A percentile compares a stretch with the other conserved stretches of the same genome.
Conservation (phyloP, 192 early-diverging fungal species). For the Geosiphon pyriformis region DNA sequence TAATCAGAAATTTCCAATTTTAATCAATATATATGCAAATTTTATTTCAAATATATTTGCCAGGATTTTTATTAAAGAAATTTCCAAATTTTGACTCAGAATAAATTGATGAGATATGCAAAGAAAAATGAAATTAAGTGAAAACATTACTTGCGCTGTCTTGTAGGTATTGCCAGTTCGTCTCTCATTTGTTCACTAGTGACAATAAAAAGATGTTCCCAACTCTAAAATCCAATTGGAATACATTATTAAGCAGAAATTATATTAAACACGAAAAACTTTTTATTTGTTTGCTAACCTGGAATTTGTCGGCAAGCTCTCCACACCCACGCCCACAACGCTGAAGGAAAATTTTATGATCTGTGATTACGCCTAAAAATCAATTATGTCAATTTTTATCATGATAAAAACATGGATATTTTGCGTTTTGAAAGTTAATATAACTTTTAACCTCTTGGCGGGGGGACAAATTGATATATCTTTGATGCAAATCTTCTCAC, state of each 20-base stretch:
- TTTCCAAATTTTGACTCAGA: no score
- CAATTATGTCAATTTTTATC: no score
- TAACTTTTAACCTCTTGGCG: not conserved
- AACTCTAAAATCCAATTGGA: constrained; percentile 19
- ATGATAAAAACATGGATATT: not conserved
- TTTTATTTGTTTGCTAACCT: not conserved
- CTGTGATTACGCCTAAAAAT: not conserved
- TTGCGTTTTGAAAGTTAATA: not conserved
- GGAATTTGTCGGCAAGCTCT: constrained; percentile 19
- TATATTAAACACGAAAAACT: not conserved
- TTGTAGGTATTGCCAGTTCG: constrained; percentile 49
- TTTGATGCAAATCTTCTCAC: no score
- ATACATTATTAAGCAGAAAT: not conserved
- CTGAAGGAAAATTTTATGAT: constrained; percentile 7
- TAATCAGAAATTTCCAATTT: not conserved
- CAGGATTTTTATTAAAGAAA: no score
- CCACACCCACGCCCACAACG: constrained; percentile 12
- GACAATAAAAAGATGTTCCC: constrained; percentile 60
- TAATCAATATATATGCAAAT: not conserved
- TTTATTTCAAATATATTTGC: not conserved
- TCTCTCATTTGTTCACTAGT: constrained; percentile 47
- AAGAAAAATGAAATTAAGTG: not conserved
- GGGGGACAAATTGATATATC: no score
- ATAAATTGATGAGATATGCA: no score
- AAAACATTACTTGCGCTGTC: constrained; percentile 49